Conservation (phyloP, 805 yeast species). For the Metschnikowia lochheadii region DNA sequence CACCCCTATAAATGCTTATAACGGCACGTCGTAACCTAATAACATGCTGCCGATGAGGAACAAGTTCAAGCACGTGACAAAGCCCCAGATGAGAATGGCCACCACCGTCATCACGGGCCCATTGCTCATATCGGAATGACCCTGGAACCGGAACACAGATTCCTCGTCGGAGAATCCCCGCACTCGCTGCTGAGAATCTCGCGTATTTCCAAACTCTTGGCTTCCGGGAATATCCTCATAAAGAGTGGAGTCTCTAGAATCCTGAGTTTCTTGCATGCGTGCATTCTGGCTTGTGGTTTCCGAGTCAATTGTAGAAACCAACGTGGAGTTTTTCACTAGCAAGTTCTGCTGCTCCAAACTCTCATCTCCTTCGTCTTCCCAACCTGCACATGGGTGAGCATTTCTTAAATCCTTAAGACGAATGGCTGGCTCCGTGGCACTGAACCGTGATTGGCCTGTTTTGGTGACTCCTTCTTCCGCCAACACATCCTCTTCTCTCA, state of each 20-base stretch:
- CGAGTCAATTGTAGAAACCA: neutral
- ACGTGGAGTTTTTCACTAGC: conserved; percentile 9
- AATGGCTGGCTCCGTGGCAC: conserved; percentile 38
- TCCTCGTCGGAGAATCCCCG: conserved; percentile 17
- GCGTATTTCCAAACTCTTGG: too few species aligned
- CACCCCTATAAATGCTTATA: conserved; percentile 23
- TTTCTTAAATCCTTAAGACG: conserved; percentile 37
- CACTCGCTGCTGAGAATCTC: too few species aligned
- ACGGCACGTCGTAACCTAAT: conserved; percentile 49
- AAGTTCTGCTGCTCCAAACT: conserved; percentile 14
- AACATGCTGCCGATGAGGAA: conserved; percentile 56
- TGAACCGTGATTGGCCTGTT: conserved; percentile 19
- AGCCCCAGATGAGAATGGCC: conserved; percentile 64
- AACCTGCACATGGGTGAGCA: conserved; percentile 41
- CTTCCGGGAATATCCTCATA: neutral
- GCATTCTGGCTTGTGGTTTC: neutral
- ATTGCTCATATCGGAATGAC: conserved; percentile 66
- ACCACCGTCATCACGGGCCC: conserved; percentile 48
- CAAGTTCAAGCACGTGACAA: conserved; percentile 66
- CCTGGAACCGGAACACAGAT: conserved; percentile 25
- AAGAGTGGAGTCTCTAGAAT: neutral
- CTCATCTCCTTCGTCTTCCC: conserved; percentile 31
- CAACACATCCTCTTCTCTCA: conserved; percentile 24
- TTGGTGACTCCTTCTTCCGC: neutral
- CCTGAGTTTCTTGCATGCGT: neutral